These are phyloP conservation scores for Debaryomyces sp. DNA, from an alignment of 1,139 yeast species.

Conservation along the genomic window DNA sequence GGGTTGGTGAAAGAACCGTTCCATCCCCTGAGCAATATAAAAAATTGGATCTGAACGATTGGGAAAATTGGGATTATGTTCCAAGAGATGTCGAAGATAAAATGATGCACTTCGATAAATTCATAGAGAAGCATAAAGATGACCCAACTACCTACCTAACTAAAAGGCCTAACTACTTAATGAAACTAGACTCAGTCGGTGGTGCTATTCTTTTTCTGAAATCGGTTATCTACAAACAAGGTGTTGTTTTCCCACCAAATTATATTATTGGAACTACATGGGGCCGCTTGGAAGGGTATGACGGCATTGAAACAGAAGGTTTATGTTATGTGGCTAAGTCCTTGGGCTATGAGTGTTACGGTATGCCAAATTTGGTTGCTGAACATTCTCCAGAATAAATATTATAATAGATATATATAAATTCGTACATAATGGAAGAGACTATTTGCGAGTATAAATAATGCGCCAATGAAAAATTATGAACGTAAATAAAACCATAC, in stretches of 20 bases:
- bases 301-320: conserved; percentile 58
- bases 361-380: conserved; percentile 43
- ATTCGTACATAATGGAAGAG: background rate
- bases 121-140: conserved; percentile 18
- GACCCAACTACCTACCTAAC: conserved; percentile 19
- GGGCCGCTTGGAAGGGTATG: conserved; percentile 51
- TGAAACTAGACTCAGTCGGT: conserved; percentile 50
- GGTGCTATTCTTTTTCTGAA: conserved; percentile 51
- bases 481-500: background rate
- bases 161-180: conserved; percentile 19
- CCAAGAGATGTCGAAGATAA: conserved; percentile 37
- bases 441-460: background rate
- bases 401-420: conserved; percentile 5
- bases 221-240: conserved; percentile 44
- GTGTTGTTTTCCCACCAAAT: conserved; percentile 47
- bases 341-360: conserved; percentile 49
- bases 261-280: conserved; percentile 51
- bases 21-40: conserved; percentile 37
- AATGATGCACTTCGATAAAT: conserved; percentile 35
- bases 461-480: background rate
- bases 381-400: conserved; percentile 19
- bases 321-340: conserved; percentile 49
- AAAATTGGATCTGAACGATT: conserved; percentile 33
- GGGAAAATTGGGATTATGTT: conserved; percentile 39
- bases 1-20: conserved; percentile 45